Evolutionary conservation across 2,329 filamentous ascomycete species (phyloP), one percentile per base, ranked within the genome.

Genomic region (Phoma sp.): DNA sequence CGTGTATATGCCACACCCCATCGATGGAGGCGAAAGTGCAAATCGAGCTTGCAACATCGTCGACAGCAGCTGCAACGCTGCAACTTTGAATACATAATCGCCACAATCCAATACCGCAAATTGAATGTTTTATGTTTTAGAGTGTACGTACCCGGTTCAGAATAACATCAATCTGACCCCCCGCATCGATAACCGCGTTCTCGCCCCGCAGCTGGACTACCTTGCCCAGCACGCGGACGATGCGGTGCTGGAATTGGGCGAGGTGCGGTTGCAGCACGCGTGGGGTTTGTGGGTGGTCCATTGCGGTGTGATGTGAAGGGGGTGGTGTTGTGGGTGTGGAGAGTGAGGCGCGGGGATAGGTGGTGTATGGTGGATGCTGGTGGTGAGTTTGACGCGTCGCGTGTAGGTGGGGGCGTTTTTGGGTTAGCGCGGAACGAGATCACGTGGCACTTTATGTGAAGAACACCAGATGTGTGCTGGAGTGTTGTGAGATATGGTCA

Each of bases 211-310:
- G 81, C 67, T 95, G 88, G 4, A 85, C 84, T 39, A 98, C 92
- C 67, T 89, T 92, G 67, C 95, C 95, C 5, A 96, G 83, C 49
- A 98, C 81, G 66, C 92, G 92, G 59, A 98, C 90, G 58, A 90
- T 90, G 61, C 85, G 79, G 70, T 84, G 77, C 42, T 78, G 76
- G 78, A 93, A 96, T 69, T 83, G 82, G 72, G 92, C 86, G 53
- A 98, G 88, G 77, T 93, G 90, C 33, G 83, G 79, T 47, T 90
- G 89, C 40, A 90, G 91, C 74, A 97, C 86, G 75, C 95, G 92
- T 25, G 95, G 93, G 42, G 92, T 87, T 64, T 72, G 69, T 1
- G 68, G 70, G 59, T 70, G 64, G 47, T 73, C 71, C 70, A 72
- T 72, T 47, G 47, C 58, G 6, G 23, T 11, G 39, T 20, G 5